Evolutionary conservation across 2,329 filamentous ascomycete genomes (phyloP), one percentile per base, ranked within the genome.

Genomic region (Acarospora socialis): DNA sequence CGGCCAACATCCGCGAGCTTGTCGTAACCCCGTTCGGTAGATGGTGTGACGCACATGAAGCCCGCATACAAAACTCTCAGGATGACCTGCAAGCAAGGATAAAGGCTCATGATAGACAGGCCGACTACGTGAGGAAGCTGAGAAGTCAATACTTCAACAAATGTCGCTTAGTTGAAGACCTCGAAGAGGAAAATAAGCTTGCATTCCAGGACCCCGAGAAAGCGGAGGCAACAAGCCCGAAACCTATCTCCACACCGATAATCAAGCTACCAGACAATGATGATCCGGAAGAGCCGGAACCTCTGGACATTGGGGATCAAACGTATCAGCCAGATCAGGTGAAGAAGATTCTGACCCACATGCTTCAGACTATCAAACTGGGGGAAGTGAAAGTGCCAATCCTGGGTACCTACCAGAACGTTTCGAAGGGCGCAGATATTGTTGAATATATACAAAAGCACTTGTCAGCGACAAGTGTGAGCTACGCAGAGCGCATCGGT

Each of bases 81-180:
- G 90, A 95, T 46, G 86, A 94, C 48, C 70, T 98, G 14, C 87
- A 95, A 56, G 60, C 67, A 28, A 80, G 83, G 36, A 86, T 95
- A 58, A 94, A 93, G 63, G 71, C 81, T 39, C 84, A 95, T 55
- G 83, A 93, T 52, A 81, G 81, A 44, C 92, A 98, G 56, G 78
- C 80, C 36, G 90, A 98, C 40, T 57, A 70, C 13, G 83, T 93
- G 39, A 83, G 84, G 66, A 95, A 95, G 60, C 71, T 94, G 46
- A 76, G 90, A 42, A 93, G 81, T 56, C 81, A 82, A 46, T 98
- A 98, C 60, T 95, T 95, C 69, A 98, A 95, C 66, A 98, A 95
- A 60, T 98, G 90, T 54, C 78, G 92, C 30, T 65, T 94, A 40
- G 79, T 95, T 5, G 92, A 98, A 54, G 90, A 98, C 52, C 62